Evolutionary conservation across 352 stramenopile genomes (phyloP), one percentile per base, ranked within the genome.

Genomic region (Globisporangium splendens): DNA sequence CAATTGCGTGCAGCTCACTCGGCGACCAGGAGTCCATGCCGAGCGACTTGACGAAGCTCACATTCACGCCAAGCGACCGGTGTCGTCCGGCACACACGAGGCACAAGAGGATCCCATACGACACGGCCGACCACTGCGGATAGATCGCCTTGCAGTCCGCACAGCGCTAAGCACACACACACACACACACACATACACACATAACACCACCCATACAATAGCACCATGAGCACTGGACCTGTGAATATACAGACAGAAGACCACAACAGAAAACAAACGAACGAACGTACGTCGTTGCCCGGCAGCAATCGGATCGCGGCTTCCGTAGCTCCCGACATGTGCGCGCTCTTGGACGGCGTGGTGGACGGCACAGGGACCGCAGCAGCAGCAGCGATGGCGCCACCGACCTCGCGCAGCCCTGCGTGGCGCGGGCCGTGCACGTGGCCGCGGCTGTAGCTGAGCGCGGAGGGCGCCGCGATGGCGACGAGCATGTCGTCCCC

Each of bases 41-140:
- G 11, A 95, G 51, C 10, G 83, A 93, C 73, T 93, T 92, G 69
- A 95, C 83, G 59, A 93, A 89, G 66, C 82, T 93, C 54, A 80
- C 79, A 47, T 73, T 70, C 8, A 95, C 86, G 4, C 86, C 86
- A n/a, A 95, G 61, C 15, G 86, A 80, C 24, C 86, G 82, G 68
- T 95, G 86, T 54, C 78, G 80, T 12, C 86, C 86, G 1, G 86
- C 83, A 56, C 86, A 95, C 14, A 48, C 56, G 42, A 95, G 62
- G 54, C 86, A 95, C 31, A 95, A 68, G 44, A 95, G 66, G 49
- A 93, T 66, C n/a, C 86, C 86, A 56, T 91, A 93, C 2, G 82
- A 93, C 31, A 95, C 86, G 22, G 73, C 81, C 11, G 86, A 78
- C 86, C 86, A 95, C 50, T 95, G 80, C 47, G 86, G 83, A 69